Evolutionary conservation across 495 filamentous ascomycete species (phyloP).

Genomic region (Annulohypoxylon nitens): DNA sequence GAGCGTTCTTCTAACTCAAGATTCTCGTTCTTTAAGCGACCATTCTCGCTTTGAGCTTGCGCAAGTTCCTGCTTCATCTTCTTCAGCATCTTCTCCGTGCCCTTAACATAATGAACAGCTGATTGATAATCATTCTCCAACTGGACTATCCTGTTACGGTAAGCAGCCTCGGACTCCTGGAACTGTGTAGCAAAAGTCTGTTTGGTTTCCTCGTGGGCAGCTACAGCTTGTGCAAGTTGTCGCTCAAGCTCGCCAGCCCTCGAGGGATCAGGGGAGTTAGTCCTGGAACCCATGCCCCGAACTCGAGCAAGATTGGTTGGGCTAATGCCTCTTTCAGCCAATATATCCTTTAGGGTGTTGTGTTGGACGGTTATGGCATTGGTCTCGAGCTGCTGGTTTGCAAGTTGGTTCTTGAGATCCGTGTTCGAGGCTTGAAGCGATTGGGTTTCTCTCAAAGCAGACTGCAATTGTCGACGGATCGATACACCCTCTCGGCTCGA

Average conservation of each 20-base stretch:
- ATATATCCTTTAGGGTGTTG: conserved; percentile 89
- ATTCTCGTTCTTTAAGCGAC: conserved; percentile 83
- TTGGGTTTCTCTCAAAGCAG: conserved; percentile 82
- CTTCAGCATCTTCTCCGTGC: conserved; percentile 98
- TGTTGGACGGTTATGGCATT: conserved; percentile 93
- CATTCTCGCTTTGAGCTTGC: conserved; percentile 88
- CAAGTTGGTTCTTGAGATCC: conserved; percentile 81
- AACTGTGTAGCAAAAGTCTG: conserved; percentile 78
- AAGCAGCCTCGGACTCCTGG: conserved; percentile 85
- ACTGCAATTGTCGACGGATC: conserved; percentile 89
- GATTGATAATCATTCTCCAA: conserved; percentile 98
- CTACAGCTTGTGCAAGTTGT: conserved; percentile 81
- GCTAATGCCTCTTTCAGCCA: conserved; percentile 86
- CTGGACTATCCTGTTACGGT: conserved; percentile 90
- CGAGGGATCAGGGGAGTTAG: conserved; percentile 81
- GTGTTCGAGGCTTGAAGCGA: conserved; percentile 78
- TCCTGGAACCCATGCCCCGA: conserved; percentile 68
- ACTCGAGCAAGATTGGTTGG: conserved; percentile 67
- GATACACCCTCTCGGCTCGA: conserved; percentile 90
- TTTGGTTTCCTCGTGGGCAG: conserved; percentile 87
- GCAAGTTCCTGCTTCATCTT: conserved; percentile 97
- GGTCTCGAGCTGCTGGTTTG: conserved; percentile 86
- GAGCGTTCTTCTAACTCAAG: conserved; percentile 68
- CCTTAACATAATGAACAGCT: conserved; percentile 99
- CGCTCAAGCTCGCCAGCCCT: conserved; percentile 92